Percentiles rank a stretch among this genome's conserved stretches.
Conservation (phyloP, 2,329 filamentous ascomycete genomes). For the Orbilia blumenaviensis region DNA sequence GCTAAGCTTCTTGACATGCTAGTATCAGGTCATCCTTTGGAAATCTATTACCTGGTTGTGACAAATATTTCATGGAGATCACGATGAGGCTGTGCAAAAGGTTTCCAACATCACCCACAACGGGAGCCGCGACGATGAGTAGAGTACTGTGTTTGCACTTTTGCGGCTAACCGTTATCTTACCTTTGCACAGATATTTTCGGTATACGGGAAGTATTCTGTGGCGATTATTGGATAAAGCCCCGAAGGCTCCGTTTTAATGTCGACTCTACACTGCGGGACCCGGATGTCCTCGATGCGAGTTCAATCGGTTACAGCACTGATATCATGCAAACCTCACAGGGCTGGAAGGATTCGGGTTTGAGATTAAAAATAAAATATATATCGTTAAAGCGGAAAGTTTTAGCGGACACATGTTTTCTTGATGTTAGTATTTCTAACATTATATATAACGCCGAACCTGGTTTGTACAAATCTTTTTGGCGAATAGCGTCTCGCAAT, state of each 20-base stretch:
- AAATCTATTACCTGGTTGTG: not conserved
- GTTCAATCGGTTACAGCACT: not conserved
- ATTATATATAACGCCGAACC: not conserved
- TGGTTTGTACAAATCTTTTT: not conserved
- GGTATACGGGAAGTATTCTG: no score
- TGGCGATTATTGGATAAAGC: no score
- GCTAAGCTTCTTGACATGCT: constrained; percentile 25
- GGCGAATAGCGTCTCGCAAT: not conserved
- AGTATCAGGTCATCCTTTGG: constrained; percentile 38
- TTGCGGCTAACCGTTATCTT: no score
- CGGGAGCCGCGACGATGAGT: not conserved
- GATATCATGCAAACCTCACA: not conserved
- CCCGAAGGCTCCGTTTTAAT: no score
- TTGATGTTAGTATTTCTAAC: not conserved
- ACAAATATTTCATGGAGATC: constrained; percentile 21
- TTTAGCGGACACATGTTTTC: not conserved
- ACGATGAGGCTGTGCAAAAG: constrained; percentile 11
- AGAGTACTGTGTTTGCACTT: not conserved
- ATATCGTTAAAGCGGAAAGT: not conserved
- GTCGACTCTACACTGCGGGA: no score
- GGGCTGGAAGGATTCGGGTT: no score
- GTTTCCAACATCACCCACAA: not conserved
- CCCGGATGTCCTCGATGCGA: not conserved
- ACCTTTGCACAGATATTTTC: no score
- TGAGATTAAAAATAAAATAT: constrained; percentile 4